Conservation (phyloP, 306 rosid genomes). For the Macrotyloma uniflorum region DNA sequence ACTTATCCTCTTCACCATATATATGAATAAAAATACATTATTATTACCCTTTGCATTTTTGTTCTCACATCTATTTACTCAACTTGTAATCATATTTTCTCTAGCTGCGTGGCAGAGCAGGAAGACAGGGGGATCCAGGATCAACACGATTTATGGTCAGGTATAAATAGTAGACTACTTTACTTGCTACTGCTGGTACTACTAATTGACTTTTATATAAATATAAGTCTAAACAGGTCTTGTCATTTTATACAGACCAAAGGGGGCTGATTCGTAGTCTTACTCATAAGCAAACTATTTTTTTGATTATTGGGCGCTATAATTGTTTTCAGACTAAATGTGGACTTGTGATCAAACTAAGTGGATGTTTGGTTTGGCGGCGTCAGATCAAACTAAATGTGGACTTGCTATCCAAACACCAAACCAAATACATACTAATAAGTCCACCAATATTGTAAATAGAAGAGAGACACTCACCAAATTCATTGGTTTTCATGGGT, state of each 20-base stretch:
- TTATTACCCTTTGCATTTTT: not conserved
- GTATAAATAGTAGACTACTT: constrained; percentile 58
- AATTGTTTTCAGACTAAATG: not conserved
- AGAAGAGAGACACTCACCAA: not conserved
- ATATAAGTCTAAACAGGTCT: too few species aligned
- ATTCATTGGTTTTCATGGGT: not conserved
- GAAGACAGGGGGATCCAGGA: constrained; percentile 99
- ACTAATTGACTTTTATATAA: too few species aligned
- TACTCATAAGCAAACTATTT: not conserved
- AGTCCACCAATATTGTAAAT: not conserved
- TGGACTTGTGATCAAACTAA: too few species aligned
- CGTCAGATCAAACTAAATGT: too few species aligned
- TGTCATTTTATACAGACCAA: too few species aligned
- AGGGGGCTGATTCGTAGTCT: too few species aligned
- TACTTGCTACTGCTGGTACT: not conserved
- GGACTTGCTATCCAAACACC: too few species aligned
- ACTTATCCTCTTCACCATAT: constrained; percentile 26
- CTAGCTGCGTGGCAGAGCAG: constrained; percentile 99
- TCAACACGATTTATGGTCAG: constrained; percentile 99
- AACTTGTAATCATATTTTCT: constrained; percentile 36
- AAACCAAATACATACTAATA: not conserved
- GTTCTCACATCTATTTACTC: constrained; percentile 31
- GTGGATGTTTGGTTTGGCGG: too few species aligned
- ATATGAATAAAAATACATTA: not conserved
- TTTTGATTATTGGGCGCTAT: constrained; percentile 1